A percentile compares a stretch with the other conserved stretches of the same genome.
These are phyloP conservation scores for Phytophthora idaei DNA, from an alignment of 352 stramenopile species.

Conservation along the genomic window DNA sequence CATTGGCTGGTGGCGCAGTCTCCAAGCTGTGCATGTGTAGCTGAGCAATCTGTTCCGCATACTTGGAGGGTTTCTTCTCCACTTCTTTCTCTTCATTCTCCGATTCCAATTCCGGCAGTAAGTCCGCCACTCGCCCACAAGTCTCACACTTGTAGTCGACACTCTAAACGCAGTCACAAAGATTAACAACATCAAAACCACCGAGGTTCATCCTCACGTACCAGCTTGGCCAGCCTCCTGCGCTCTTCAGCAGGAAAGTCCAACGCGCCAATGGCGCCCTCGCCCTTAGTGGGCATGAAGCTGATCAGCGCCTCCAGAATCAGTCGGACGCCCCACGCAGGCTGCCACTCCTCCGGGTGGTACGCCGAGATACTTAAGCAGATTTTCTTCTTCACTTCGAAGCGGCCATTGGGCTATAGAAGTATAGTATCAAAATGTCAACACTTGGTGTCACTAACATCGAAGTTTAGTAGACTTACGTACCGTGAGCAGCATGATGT, in stretches of 20 bases:
- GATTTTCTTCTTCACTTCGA: constrained; percentile 98
- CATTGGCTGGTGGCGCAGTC: constrained; percentile 10
- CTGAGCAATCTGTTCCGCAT: constrained; percentile 80
- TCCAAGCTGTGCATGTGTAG: constrained; percentile 83
- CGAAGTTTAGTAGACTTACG: background rate
- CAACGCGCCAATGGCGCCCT: constrained; percentile 83
- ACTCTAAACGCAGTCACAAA: constrained; percentile 44
- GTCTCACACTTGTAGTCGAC: constrained; percentile 79
- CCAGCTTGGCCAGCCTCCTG: constrained; percentile 65
- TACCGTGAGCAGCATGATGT: constrained; percentile 97
- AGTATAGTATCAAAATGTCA: constrained; percentile 8
- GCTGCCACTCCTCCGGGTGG: constrained; percentile 98
- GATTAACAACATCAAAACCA: constrained; percentile 1
- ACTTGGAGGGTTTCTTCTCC: constrained; percentile 64
- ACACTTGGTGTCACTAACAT: background rate
- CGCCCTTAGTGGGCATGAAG: constrained; percentile 94
- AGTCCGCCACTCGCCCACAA: constrained; percentile 66
- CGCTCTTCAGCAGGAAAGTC: constrained; percentile 77
- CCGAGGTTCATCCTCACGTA: constrained; percentile 21
- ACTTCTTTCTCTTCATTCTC: constrained; percentile 23
- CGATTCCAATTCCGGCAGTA: constrained; percentile 62
- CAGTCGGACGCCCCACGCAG: constrained; percentile 93
- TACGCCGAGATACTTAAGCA: constrained; percentile 98
- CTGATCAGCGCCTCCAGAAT: constrained; percentile 98
- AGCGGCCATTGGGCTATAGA: constrained; percentile 93